Percentiles rank a stretch among this genome's conserved stretches.
Conservation (phyloP, 352 stramenopile genomes). For the Globisporangium mamillatum region DNA sequence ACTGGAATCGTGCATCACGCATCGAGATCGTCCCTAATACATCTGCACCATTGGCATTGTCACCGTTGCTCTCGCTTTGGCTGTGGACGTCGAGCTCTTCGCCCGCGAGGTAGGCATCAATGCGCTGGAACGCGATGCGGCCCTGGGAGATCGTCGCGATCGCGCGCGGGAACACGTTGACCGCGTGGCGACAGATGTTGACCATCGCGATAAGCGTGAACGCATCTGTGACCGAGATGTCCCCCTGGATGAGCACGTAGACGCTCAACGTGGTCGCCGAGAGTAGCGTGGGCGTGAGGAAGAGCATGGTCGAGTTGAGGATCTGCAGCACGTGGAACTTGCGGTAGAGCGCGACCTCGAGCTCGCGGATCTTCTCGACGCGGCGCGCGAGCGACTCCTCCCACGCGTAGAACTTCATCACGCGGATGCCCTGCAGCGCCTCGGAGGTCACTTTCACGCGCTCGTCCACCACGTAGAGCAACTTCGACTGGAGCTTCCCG, state of each 20-base stretch:
- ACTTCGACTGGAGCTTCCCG: slow-evolving; percentile 5
- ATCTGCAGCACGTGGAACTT: slow-evolving; percentile 60
- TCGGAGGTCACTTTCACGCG: slow-evolving; percentile 87
- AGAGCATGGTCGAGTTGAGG: slow-evolving; percentile 54
- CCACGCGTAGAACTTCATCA: slow-evolving; percentile 79
- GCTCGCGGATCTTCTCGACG: slow-evolving; percentile 18
- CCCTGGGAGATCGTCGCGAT: slow-evolving; percentile 27
- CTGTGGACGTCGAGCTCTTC: slow-evolving; percentile 20
- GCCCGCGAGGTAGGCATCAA: slow-evolving; percentile 27
- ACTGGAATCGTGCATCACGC: slow-evolving; percentile 1
- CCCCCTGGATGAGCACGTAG: slow-evolving; percentile 34
- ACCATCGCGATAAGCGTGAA: slow-evolving; percentile 38
- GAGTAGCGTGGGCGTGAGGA: slow-evolving; percentile 34
- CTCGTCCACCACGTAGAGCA: slow-evolving; percentile 19
- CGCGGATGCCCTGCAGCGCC: slow-evolving; percentile 70
- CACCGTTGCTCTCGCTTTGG: background rate
- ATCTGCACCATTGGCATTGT: background rate
- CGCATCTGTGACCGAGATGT: slow-evolving; percentile 42
- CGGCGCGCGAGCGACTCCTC: slow-evolving; percentile 18
- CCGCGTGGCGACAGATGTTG: slow-evolving; percentile 31
- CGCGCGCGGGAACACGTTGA: slow-evolving; percentile 26
- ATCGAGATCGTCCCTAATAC: background rate
- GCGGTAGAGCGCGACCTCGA: slow-evolving; percentile 16
- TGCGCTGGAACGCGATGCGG: slow-evolving; percentile 22
- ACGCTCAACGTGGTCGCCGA: slow-evolving; percentile 39